Evolutionary conservation across 192 early-diverging fungal species (phyloP).

Genomic region (Mortierella alpina): DNA sequence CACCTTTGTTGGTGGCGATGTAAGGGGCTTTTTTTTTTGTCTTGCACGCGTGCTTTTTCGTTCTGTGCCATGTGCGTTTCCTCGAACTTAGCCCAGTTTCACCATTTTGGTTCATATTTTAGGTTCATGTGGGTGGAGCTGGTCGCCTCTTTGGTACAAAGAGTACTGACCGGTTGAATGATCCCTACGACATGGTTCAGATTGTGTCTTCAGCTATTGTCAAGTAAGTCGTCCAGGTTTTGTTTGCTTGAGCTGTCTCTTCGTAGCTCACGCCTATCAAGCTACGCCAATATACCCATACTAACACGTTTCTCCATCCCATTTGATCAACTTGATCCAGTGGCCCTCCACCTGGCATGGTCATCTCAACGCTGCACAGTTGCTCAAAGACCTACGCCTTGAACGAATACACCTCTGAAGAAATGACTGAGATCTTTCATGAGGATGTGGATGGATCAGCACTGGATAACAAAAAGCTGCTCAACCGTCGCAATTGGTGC

Average conservation of each 20-base stretch:
- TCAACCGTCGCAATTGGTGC: slow-evolving; percentile 71
- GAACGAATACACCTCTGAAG: slow-evolving; percentile 72
- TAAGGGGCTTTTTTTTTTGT: slow-evolving; percentile 50
- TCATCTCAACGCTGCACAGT: slow-evolving; percentile 74
- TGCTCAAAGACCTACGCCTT: slow-evolving; percentile 66
- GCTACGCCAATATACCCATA: background rate
- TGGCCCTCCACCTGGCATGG: slow-evolving; percentile 75
- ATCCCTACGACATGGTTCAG: slow-evolving; percentile 82
- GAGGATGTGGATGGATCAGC: slow-evolving; percentile 71
- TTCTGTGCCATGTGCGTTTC: background rate
- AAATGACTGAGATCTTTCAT: slow-evolving; percentile 79
- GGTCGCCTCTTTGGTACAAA: slow-evolving; percentile 69
- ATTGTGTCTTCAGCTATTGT: slow-evolving; percentile 85
- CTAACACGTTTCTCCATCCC: background rate
- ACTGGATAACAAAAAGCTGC: slow-evolving; percentile 57
- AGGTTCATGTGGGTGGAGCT: slow-evolving; percentile 75
- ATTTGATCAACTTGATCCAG: slow-evolving; percentile 6
- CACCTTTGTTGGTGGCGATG: slow-evolving; percentile 86
- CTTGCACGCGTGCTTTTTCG: slow-evolving; percentile 16
- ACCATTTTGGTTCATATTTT: background rate
- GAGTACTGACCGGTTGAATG: slow-evolving; percentile 64
- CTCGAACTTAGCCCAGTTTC: slow-evolving; percentile 5
- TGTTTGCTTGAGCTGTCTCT: background rate
- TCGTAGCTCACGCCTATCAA: background rate
- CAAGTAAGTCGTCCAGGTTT: slow-evolving; percentile 59